Conservation (phyloP, 176 grass and related monocot species). For the Rhynchospora tenuis region DNA sequence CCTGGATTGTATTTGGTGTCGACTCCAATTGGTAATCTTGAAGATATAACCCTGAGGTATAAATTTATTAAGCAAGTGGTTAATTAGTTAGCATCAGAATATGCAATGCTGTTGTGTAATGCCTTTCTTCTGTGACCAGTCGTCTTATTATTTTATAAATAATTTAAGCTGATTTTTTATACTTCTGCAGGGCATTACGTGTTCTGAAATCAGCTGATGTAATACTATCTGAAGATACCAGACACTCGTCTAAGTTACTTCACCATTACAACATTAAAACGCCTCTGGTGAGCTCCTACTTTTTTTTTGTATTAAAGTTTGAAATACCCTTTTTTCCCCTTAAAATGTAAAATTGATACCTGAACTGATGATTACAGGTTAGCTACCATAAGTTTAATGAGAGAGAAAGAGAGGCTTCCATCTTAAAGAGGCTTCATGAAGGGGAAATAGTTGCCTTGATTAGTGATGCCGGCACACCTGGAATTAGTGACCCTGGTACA, state of each 20-base stretch:
- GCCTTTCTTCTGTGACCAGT: background rate
- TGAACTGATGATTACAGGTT: conserved; percentile 42
- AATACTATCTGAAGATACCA: conserved; percentile 92
- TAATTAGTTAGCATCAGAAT: background rate
- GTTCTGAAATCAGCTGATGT: conserved; percentile 79
- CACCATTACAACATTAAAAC: conserved; percentile 86
- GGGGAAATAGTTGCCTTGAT: conserved; percentile 87
- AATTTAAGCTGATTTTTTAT: background rate
- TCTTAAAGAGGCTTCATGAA: conserved; percentile 77
- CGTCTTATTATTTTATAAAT: background rate
- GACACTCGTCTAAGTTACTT: conserved; percentile 95
- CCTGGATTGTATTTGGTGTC: conserved; percentile 89
- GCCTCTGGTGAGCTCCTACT: conserved; percentile 65
- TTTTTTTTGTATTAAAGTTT: conserved; percentile 4
- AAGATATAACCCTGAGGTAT: conserved; percentile 95
- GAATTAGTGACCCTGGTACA: conserved; percentile 86
- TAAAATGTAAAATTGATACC: background rate
- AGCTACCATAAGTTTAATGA: conserved; percentile 99
- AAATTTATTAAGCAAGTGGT: background rate
- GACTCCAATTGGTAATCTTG: conserved; percentile 96
- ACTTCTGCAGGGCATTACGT: conserved; percentile 62
- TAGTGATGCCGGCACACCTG: conserved; percentile 92
- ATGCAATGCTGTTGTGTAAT: background rate
- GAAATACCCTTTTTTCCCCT: background rate
- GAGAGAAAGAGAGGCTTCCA: conserved; percentile 66